phyloP scores from a whole-genome alignment of 208 protist species.

The Jaenimonas drosophilae region DNA sequence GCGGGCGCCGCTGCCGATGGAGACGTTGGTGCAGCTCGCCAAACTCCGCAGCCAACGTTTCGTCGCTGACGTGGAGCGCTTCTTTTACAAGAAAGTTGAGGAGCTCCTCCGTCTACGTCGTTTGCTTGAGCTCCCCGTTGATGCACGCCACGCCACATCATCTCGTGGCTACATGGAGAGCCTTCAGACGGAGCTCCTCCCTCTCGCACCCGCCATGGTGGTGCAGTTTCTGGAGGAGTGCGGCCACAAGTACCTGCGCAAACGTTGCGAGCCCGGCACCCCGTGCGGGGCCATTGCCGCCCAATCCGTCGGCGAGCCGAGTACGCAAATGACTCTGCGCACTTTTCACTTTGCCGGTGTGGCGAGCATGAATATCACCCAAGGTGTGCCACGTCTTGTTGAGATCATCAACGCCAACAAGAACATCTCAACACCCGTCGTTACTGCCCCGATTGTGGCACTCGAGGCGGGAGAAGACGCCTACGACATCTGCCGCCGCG shows the following conservation, averaged over 20 bases:
- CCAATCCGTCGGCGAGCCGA: slow-evolving; percentile 99
- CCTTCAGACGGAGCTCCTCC: slow-evolving; percentile 55
- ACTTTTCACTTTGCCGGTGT: slow-evolving; percentile 99
- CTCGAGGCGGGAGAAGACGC: slow-evolving; percentile 1
- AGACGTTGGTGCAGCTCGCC: slow-evolving; percentile 3
- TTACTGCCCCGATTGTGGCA: slow-evolving; percentile 88
- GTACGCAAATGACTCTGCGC: slow-evolving; percentile 99
- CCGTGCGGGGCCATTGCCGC: slow-evolving; percentile 98
- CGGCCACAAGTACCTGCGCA: slow-evolving; percentile 73
- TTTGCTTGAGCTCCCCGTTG: slow-evolving; percentile 30
- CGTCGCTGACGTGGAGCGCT: slow-evolving; percentile 60
- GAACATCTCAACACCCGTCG: slow-evolving; percentile 98
- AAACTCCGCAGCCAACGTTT: slow-evolving; percentile 46
- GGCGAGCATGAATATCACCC: slow-evolving; percentile 98
- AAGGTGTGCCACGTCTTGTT: slow-evolving; percentile 95
- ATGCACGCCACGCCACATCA: not conserved
- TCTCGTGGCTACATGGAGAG: slow-evolving; percentile 24
- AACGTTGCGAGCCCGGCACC: slow-evolving; percentile 94
- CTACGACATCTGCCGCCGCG: slow-evolving; percentile 14
- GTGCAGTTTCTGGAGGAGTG: slow-evolving; percentile 59
- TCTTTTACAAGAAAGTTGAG: slow-evolving; percentile 50
- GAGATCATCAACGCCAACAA: slow-evolving; percentile 99
- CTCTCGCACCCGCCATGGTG: slow-evolving; percentile 63
- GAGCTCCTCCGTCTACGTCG: slow-evolving; percentile 46
- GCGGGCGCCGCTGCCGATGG: too few relatives aligned